phyloP scores from a whole-genome alignment of 495 filamentous ascomycete genomes.

The Xeromyces bisporus region DNA sequence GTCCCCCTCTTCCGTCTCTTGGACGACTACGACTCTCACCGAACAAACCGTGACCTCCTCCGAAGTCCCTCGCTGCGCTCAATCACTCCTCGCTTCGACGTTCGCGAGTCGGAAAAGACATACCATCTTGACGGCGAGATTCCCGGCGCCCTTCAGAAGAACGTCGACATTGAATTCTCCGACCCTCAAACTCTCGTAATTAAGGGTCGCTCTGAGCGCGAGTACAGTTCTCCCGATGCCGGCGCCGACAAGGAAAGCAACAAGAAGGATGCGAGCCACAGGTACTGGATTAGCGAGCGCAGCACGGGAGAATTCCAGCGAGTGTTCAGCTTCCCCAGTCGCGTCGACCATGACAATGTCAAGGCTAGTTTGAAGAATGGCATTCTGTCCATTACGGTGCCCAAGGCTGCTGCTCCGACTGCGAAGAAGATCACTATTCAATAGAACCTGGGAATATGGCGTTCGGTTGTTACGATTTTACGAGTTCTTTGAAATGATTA shows the following conservation, averaged over 20 bases:
- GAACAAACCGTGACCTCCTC: constrained; percentile 5
- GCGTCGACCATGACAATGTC: constrained; percentile 64
- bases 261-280: constrained; percentile 16
- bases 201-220: constrained; percentile 41
- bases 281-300: constrained; percentile 78
- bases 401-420: constrained; percentile 47
- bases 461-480: no score
- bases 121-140: constrained; percentile 88
- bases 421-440: constrained; percentile 43
- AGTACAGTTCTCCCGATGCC: constrained; percentile 29
- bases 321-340: constrained; percentile 60
- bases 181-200: constrained; percentile 65
- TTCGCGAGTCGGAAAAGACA: constrained; percentile 47
- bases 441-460: no score
- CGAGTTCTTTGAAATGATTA: no score
- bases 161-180: constrained; percentile 72
- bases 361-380: constrained; percentile 65
- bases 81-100: constrained; percentile 66
- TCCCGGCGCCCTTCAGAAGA: constrained; percentile 62
- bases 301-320: constrained; percentile 68
- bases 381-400: constrained; percentile 59
- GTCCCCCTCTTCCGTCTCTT: constrained; percentile 29
- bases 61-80: constrained; percentile 15
- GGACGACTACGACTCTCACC: constrained; percentile 29
- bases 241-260: constrained; percentile 1